A percentile compares a stretch with the other conserved stretches of the same genome.
Evolutionary conservation across 139 green algal species (phyloP).

Genomic region (Pseudopediastrum boryanum): DNA sequence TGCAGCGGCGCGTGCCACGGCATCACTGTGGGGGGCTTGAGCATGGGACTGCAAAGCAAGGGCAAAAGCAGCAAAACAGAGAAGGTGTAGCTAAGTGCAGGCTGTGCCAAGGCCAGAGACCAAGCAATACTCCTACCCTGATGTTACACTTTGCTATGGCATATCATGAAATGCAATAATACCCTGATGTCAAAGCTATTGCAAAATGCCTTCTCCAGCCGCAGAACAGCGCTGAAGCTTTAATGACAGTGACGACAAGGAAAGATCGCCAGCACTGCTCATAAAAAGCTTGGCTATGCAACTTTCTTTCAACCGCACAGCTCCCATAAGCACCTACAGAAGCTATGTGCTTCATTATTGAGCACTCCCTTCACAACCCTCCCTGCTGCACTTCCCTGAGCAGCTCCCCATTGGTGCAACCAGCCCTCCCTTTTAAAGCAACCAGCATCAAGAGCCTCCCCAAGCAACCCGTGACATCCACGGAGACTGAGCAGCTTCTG

Average conservation of each 20-base stretch:
- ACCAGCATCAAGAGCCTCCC: neutral
- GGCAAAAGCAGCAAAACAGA: constrained; percentile 1
- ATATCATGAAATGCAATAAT: neutral
- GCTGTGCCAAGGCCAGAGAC: neutral
- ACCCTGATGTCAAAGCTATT: neutral
- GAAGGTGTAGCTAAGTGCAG: neutral
- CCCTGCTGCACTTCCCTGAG: too few relatives aligned
- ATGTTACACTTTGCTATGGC: neutral
- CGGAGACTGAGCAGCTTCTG: neutral
- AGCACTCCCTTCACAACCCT: too few relatives aligned
- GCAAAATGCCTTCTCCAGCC: too few relatives aligned
- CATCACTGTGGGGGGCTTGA: constrained; percentile 26
- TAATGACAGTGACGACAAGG: too few relatives aligned
- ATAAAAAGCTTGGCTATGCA: too few relatives aligned
- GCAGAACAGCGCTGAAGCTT: too few relatives aligned
- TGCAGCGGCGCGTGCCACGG: constrained; percentile 36
- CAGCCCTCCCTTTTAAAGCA: neutral
- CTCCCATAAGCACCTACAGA: too few relatives aligned
- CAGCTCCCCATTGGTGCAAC: neutral
- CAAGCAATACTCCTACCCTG: neutral
- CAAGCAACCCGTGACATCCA: neutral
- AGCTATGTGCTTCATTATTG: too few relatives aligned
- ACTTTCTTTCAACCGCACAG: too few relatives aligned
- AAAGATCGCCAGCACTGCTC: too few relatives aligned
- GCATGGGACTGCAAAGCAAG: neutral